Evolutionary conservation across 768 basidiomycete species (phyloP).

Genomic region (Auricularia sp.): DNA sequence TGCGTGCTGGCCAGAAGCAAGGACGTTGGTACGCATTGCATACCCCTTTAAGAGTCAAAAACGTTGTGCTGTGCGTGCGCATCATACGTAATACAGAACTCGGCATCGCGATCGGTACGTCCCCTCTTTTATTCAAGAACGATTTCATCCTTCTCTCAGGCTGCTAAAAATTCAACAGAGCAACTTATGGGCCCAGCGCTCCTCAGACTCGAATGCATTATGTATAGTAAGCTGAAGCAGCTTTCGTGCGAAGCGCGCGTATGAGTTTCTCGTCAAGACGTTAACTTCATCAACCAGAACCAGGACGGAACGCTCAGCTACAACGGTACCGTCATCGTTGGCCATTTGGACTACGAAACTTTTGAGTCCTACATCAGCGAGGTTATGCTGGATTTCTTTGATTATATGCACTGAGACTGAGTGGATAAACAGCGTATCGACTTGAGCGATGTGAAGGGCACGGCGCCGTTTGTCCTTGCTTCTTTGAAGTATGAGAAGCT

Average conservation of each 20-base stretch:
- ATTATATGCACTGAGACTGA: conserved; percentile 23
- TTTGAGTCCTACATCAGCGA: conserved; percentile 9
- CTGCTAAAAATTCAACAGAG: too few relatives aligned
- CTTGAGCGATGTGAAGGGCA: conserved; percentile 38
- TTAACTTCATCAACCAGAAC: conserved; percentile 32
- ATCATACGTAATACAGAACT: too few relatives aligned
- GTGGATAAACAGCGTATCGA: conserved; percentile 17
- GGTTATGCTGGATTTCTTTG: conserved; percentile 31
- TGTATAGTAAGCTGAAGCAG: too few relatives aligned
- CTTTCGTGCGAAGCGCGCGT: conserved; percentile 27
- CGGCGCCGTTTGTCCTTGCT: conserved; percentile 37
- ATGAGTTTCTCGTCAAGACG: conserved; percentile 26
- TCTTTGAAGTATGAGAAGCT: conserved; percentile 34
- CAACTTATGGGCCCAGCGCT: too few relatives aligned
- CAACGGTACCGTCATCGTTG: conserved; percentile 34
- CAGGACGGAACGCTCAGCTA: conserved; percentile 36
- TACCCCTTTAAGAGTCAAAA: too few relatives aligned
- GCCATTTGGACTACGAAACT: conserved; percentile 4
- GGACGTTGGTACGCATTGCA: too few relatives aligned
- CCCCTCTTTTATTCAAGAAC: too few relatives aligned
- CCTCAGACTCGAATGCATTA: too few relatives aligned
- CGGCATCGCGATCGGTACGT: too few relatives aligned
- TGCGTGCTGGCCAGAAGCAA: too few relatives aligned
- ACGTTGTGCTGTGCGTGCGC: too few relatives aligned
- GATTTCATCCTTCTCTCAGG: too few relatives aligned